Percentiles rank a stretch among this genome's conserved stretches.
Conservation (phyloP, 768 basidiomycete species). For the Cyclocybe aegerita region DNA sequence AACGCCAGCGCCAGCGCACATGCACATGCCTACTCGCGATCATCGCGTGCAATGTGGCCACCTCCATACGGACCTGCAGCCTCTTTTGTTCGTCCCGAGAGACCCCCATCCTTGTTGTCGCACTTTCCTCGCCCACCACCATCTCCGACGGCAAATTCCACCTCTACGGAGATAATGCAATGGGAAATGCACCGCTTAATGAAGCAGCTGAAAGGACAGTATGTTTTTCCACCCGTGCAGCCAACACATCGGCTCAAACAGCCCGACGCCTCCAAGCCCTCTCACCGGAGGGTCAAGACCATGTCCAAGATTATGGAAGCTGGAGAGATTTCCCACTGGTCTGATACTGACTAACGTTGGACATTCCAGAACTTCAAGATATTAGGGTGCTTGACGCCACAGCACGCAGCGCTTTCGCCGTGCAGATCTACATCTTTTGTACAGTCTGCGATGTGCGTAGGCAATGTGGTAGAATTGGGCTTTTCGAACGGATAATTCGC, state of each 20-base stretch:
- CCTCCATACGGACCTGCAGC: too few relatives aligned
- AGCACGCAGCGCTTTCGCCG: too few relatives aligned
- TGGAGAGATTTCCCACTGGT: slow-evolving; percentile 29
- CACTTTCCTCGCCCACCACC: slow-evolving; percentile 26
- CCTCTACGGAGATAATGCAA: slow-evolving; percentile 31
- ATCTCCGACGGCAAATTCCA: slow-evolving; percentile 26
- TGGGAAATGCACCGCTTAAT: slow-evolving; percentile 36
- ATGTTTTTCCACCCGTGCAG: slow-evolving; percentile 40
- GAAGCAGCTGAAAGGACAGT: slow-evolving; percentile 38
- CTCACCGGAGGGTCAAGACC: slow-evolving; percentile 30
- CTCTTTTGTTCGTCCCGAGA: too few relatives aligned
- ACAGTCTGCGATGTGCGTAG: too few relatives aligned
- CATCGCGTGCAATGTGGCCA: too few relatives aligned
- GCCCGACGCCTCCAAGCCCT: slow-evolving; percentile 14
- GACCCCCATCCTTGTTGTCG: slow-evolving; percentile 12
- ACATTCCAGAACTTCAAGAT: too few relatives aligned
- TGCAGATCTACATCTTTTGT: too few relatives aligned
- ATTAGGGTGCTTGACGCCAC: too few relatives aligned
- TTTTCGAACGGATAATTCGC: too few relatives aligned
- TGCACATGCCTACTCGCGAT: too few relatives aligned
- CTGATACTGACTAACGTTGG: slow-evolving; percentile 19
- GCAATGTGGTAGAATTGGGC: too few relatives aligned
- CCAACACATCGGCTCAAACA: slow-evolving; percentile 20
- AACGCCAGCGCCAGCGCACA: too few relatives aligned
- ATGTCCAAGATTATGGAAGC: slow-evolving; percentile 33